Conservation (phyloP, 441 rosid genomes). For the Erysimum pusillum region DNA sequence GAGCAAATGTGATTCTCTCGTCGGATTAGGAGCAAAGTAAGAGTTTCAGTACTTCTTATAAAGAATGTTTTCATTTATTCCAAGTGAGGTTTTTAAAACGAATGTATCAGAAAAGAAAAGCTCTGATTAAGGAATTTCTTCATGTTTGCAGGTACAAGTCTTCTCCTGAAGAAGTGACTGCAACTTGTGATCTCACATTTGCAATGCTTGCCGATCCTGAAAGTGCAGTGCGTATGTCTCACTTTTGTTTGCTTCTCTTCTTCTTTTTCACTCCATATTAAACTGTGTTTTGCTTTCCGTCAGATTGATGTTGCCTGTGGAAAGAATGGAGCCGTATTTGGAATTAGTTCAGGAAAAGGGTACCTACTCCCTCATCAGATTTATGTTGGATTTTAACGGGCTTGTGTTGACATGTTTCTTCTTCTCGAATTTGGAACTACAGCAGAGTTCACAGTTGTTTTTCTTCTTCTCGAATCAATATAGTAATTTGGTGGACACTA, state of each 20-base stretch:
- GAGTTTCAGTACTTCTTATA: conserved; percentile 39
- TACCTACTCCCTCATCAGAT: conserved; percentile 45
- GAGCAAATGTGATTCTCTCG: conserved; percentile 91
- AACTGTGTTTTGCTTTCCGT: conserved; percentile 43
- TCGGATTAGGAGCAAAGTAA: conserved; percentile 88
- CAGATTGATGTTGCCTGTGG: conserved; percentile 91
- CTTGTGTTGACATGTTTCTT: not conserved
- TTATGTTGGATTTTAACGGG: conserved; percentile 5
- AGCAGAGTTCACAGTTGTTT: not conserved
- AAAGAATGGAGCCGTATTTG: conserved; percentile 77
- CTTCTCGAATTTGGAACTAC: too few relatives aligned
- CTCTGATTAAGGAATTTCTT: conserved; percentile 18
- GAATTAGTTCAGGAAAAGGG: conserved; percentile 93
- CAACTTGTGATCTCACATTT: conserved; percentile 84
- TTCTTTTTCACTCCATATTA: conserved; percentile 24
- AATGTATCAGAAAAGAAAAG: not conserved
- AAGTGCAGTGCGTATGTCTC: conserved; percentile 94
- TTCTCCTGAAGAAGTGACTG: conserved; percentile 90
- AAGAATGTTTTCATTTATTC: conserved; percentile 1
- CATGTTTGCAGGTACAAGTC: conserved; percentile 67
- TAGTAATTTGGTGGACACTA: not conserved
- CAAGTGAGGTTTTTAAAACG: conserved; percentile 14
- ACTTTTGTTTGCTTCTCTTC: conserved; percentile 27
- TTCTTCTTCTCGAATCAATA: conserved; percentile 25
- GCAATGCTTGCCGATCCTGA: conserved; percentile 97